A percentile compares a stretch with the other conserved stretches of the same genome.
Evolutionary conservation across 2,329 filamentous ascomycete genomes (phyloP).

Genomic region (Botryotinia narcissicola): DNA sequence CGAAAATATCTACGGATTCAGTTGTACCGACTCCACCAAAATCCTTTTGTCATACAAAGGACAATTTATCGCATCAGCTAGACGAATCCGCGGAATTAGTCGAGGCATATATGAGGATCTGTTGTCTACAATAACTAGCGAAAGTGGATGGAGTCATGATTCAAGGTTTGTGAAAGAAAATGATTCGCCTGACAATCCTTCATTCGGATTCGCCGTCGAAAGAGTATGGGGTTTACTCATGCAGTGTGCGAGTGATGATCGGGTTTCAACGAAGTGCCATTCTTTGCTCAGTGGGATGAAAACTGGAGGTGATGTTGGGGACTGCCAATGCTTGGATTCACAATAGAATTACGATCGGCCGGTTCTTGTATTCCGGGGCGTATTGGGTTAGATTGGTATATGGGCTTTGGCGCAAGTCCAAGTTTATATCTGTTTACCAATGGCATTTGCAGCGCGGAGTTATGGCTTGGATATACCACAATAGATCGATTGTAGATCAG

Average conservation of each 20-base stretch:
- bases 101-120: slow-evolving; percentile 30
- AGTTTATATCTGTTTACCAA: background rate
- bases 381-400: background rate
- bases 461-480: background rate
- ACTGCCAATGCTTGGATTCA: slow-evolving; percentile 36
- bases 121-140: slow-evolving; percentile 28
- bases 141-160: slow-evolving; percentile 31
- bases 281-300: slow-evolving; percentile 79
- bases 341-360: background rate
- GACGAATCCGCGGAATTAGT: slow-evolving; percentile 42
- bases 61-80: slow-evolving; percentile 47
- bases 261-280: slow-evolving; percentile 78
- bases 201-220: slow-evolving; percentile 36
- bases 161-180: slow-evolving; percentile 14
- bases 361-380: background rate
- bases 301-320: slow-evolving; percentile 25
- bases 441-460: background rate
- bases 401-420: background rate
- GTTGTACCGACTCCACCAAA: slow-evolving; percentile 26
- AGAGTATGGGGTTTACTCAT: slow-evolving; percentile 34
- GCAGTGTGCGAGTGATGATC: slow-evolving; percentile 50
- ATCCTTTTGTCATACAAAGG: slow-evolving; percentile 47
- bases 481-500: background rate
- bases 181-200: slow-evolving; percentile 31
- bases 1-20: slow-evolving; percentile 32